These are phyloP conservation scores for Coniochaeta sp. DNA, from an alignment of 2,329 filamentous ascomycete species.

Conservation along the genomic window DNA sequence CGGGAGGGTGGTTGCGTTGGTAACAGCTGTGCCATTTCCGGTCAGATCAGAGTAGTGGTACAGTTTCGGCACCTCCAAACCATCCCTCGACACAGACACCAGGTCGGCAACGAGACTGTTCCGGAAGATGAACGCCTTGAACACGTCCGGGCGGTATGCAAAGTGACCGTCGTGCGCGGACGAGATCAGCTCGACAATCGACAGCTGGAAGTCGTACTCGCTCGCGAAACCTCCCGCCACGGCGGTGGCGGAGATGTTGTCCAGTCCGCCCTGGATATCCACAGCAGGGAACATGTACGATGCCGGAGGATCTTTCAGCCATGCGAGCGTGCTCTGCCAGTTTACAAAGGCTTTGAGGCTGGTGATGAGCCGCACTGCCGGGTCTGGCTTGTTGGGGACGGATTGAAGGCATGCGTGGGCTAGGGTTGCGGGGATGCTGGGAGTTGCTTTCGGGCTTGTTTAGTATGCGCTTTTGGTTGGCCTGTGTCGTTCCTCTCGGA, in stretches of 20 bases:
- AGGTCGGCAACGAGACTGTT: slow-evolving; percentile 28
- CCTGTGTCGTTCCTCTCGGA: too few species aligned
- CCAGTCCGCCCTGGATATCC: slow-evolving; percentile 39
- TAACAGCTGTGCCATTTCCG: slow-evolving; percentile 26
- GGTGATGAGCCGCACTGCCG: slow-evolving; percentile 26
- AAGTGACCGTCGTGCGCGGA: slow-evolving; percentile 61
- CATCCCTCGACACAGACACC: slow-evolving; percentile 55
- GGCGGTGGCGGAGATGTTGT: slow-evolving; percentile 36
- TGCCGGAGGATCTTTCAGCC: slow-evolving; percentile 43
- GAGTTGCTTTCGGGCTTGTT: slow-evolving; percentile 12
- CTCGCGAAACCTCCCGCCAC: slow-evolving; percentile 33
- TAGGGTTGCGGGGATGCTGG: slow-evolving; percentile 26
- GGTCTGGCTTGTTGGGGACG: slow-evolving; percentile 28
- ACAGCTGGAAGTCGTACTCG: slow-evolving; percentile 48
- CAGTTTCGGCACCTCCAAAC: slow-evolving; percentile 48
- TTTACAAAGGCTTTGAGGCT: slow-evolving; percentile 33
- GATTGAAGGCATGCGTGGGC: slow-evolving; percentile 30
- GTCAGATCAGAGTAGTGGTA: slow-evolving; percentile 37
- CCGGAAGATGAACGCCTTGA: slow-evolving; percentile 43
- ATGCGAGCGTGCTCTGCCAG: slow-evolving; percentile 41
- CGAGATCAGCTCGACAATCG: slow-evolving; percentile 45
- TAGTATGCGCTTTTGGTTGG: not conserved
- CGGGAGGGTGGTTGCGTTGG: slow-evolving; percentile 22
- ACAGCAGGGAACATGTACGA: slow-evolving; percentile 40
- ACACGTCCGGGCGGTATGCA: slow-evolving; percentile 43